phyloP scores from a whole-genome alignment of 2,329 filamentous ascomycete genomes.

The Knoxdaviesia capensis region DNA sequence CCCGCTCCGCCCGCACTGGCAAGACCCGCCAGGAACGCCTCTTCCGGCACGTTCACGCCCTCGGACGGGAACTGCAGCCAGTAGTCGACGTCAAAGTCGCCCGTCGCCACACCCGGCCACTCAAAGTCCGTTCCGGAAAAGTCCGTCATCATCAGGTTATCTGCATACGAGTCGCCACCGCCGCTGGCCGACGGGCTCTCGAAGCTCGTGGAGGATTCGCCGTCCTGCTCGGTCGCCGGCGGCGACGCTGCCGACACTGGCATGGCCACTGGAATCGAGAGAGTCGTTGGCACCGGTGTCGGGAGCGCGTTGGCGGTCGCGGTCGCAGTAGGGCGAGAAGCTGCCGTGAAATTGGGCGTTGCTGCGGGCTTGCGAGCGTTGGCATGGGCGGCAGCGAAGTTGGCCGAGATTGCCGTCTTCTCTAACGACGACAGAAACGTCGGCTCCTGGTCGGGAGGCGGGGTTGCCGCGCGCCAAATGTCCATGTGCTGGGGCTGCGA shows the following conservation, averaged over 20 bases:
- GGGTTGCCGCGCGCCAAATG: conserved; percentile 13
- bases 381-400: too few species aligned
- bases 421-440: conserved; percentile 7
- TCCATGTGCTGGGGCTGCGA: conserved; percentile 8
- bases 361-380: too few species aligned
- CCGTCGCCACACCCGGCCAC: conserved; percentile 29
- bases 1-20: too few species aligned
- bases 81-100: conserved; percentile 36
- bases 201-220: too few species aligned
- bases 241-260: conserved; percentile 13
- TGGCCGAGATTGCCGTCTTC: conserved; percentile 13
- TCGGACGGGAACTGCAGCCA: conserved; percentile 37
- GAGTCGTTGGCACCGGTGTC: too few species aligned
- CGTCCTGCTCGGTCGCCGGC: conserved; percentile 20
- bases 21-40: conserved; percentile 13
- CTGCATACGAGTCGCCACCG: too few species aligned
- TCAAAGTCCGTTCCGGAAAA: conserved; percentile 20
- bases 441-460: conserved; percentile 29
- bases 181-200: too few species aligned
- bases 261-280: too few species aligned
- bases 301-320: too few species aligned
- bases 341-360: too few species aligned
- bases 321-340: too few species aligned
- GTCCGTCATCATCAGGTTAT: too few species aligned
- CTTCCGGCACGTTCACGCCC: conserved; percentile 19